Base-by-base conservation (phyloP, 345 rosid species). In the Microthlaspi erraticum region DNA sequence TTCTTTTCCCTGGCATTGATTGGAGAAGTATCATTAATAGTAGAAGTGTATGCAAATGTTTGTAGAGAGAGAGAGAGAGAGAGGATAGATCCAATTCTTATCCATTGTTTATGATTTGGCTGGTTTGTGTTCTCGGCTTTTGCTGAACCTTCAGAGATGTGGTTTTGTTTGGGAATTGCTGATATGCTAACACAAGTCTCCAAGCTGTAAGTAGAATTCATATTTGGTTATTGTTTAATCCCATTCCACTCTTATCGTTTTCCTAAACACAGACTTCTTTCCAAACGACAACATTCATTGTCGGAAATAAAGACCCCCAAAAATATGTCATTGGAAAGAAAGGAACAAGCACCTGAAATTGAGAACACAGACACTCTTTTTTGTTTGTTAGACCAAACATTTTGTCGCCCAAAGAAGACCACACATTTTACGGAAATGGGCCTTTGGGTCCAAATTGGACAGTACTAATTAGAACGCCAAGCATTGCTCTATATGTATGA, bases 1-100 rank as follows among this genome's bases (percentile, higher is more conserved):
- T 66, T 74, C 0, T 41, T 41, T 57, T 31, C 61, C 72, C 55
- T 45, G 48, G 68, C 49, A 16, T 20, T 42, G 66, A 49, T 58
- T 66, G 67, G 77, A 74, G 54, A 56, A 59, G 78, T 75, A 68
- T 50, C 54, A 48, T 36, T 66, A 60, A 42, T 51, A 74, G 78
- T 43, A 58, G 63, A 61, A 62, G 26, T 63, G 63, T 70, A 37
- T 45, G 60, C 75, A 75, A 55, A 64, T 56, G 75, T 57, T 39
- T 76, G 79, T 75, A 69, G 75, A 69, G 60, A 53, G 76, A 31
- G 59, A 37, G 49, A 36, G 29, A 26, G 29, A 26, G 29, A 26
- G 29, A 26, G n/a, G n/a, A 32, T 56, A 76, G 79, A 76, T 32
- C 66, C 75, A 48, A 70, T 70, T 64, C 66, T 39, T 70, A 56